Evolutionary conservation across 805 yeast genomes (phyloP).

Genomic region (Myxozyma udenii): DNA sequence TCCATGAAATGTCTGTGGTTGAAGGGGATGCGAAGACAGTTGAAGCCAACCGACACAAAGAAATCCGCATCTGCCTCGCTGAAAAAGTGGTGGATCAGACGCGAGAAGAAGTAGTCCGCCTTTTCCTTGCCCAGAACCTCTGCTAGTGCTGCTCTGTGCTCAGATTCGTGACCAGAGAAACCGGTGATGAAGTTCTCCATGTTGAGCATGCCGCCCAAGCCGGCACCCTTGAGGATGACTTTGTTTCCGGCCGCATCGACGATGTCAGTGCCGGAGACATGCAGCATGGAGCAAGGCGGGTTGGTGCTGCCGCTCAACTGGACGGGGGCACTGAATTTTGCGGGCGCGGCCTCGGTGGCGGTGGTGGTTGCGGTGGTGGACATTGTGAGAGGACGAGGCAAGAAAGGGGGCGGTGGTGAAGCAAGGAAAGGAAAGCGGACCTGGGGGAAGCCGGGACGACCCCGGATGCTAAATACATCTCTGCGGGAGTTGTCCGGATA

Average conservation of each 20-base stretch:
- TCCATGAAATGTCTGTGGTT: constrained; percentile 51
- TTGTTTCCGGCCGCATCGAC: constrained; percentile 44
- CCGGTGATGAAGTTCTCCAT: constrained; percentile 59
- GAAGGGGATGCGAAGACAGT: constrained; percentile 52
- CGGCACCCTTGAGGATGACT: constrained; percentile 47
- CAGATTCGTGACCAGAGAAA: constrained; percentile 53
- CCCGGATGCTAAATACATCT: no score
- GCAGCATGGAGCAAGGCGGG: constrained; percentile 37
- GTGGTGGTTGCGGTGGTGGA: no score
- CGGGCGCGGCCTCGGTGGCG: no score
- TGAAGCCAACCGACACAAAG: constrained; percentile 44
- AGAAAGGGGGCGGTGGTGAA: no score
- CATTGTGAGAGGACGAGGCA: no score
- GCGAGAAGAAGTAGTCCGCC: constrained; percentile 49
- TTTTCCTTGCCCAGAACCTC: constrained; percentile 48
- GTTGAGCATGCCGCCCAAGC: constrained; percentile 43
- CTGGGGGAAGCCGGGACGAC: no score
- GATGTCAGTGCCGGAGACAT: constrained; percentile 48
- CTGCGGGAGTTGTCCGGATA: no score
- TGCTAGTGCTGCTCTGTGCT: constrained; percentile 45
- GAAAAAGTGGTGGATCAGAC: constrained; percentile 45
- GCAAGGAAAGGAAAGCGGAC: no score
- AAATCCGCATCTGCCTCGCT: constrained; percentile 51
- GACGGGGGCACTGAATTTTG: no score
- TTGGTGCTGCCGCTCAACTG: no score